A percentile compares a stretch with the other conserved stretches of the same genome.
phyloP scores from a whole-genome alignment of 345 rosid species.

The Hypericum perforatum region DNA sequence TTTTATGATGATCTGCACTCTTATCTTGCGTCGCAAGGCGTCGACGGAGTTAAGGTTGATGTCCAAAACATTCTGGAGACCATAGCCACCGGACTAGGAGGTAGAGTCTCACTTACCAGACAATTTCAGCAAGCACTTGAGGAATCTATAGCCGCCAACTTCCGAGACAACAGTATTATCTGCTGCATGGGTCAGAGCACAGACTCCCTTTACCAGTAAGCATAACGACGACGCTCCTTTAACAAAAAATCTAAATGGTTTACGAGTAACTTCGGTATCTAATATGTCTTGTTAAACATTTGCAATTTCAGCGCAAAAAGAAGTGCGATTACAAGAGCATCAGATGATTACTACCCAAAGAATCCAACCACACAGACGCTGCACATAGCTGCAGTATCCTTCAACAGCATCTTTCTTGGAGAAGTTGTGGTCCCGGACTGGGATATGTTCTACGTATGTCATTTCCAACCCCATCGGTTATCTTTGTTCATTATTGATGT shows the following conservation, averaged over 20 bases:
- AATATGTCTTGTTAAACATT: neutral
- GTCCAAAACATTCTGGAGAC: slow-evolving; percentile 48
- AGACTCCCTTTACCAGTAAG: slow-evolving; percentile 42
- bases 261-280: too few relatives aligned
- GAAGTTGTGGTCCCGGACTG: slow-evolving; percentile 54
- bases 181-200: slow-evolving; percentile 52
- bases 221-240: neutral
- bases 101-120: slow-evolving; percentile 38
- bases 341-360: slow-evolving; percentile 45
- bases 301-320: slow-evolving; percentile 31
- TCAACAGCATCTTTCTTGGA: slow-evolving; percentile 49
- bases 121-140: slow-evolving; percentile 43
- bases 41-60: slow-evolving; percentile 57
- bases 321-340: slow-evolving; percentile 42
- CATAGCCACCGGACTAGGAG: slow-evolving; percentile 30
- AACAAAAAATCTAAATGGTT: too few relatives aligned
- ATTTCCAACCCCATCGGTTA: neutral
- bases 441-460: slow-evolving; percentile 52
- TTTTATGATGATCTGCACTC: slow-evolving; percentile 44
- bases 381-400: slow-evolving; percentile 48
- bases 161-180: slow-evolving; percentile 44
- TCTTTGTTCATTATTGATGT: neutral
- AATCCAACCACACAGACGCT: slow-evolving; percentile 37
- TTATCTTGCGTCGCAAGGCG: slow-evolving; percentile 38
- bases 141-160: slow-evolving; percentile 35